phyloP scores from a whole-genome alignment of 352 stramenopile genomes.

The Blastocystis hominis region DNA sequence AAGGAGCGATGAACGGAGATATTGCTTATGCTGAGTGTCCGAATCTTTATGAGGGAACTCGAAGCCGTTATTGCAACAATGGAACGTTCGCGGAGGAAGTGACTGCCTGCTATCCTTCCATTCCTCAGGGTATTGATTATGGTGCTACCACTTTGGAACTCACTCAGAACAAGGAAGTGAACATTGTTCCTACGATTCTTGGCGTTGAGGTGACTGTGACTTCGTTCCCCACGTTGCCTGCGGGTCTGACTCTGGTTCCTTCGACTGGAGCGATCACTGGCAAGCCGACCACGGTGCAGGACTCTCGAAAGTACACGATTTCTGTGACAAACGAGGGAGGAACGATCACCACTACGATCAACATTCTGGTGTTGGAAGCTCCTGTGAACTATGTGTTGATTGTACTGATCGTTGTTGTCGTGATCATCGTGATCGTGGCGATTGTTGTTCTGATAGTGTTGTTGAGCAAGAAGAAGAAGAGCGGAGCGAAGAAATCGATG shows the following conservation, averaged over 20 bases:
- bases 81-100: too few species aligned
- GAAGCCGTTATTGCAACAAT: too few species aligned
- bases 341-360: not conserved
- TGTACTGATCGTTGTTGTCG: constrained; percentile 42
- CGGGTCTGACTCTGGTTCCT: not conserved
- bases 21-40: too few species aligned
- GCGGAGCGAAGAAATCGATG: not conserved
- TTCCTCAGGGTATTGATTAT: too few species aligned
- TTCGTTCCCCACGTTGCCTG: not conserved
- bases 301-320: not conserved
- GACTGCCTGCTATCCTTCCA: too few species aligned
- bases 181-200: not conserved
- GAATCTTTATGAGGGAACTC: too few species aligned
- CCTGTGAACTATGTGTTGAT: not conserved
- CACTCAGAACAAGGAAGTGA: not conserved
- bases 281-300: not conserved
- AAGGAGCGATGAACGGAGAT: too few species aligned
- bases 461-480: constrained; percentile 23
- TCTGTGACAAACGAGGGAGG: not conserved
- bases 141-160: too few species aligned
- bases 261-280: not conserved
- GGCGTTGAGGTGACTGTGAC: not conserved
- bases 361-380: not conserved
- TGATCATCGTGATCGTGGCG: constrained; percentile 13
- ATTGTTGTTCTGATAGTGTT: constrained; percentile 15